phyloP scores from a whole-genome alignment of 192 early-diverging fungal genomes.

The Umbelopsis sp. region DNA sequence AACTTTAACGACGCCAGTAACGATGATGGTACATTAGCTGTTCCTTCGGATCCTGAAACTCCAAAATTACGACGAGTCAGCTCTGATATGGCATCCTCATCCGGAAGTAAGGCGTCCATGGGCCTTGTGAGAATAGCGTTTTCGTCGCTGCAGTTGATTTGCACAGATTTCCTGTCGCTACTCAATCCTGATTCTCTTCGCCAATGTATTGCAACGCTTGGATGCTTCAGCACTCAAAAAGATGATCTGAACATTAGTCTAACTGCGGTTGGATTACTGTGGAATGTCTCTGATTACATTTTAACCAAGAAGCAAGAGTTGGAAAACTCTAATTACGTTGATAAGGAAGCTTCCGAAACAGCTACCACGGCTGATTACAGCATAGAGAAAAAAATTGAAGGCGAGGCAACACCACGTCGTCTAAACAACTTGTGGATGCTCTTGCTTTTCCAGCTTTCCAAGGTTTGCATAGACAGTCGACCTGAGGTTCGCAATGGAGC shows the following conservation, averaged over 20 bases:
- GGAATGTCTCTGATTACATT: slow-evolving; percentile 91
- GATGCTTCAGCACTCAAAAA: slow-evolving; percentile 75
- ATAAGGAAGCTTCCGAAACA: neutral
- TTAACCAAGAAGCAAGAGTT: slow-evolving; percentile 64
- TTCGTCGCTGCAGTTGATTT: slow-evolving; percentile 91
- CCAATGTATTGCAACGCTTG: slow-evolving; percentile 80
- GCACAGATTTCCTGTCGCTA: slow-evolving; percentile 89
- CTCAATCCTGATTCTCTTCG: slow-evolving; percentile 74
- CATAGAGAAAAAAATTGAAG: slow-evolving; percentile 40
- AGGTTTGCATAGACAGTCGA: slow-evolving; percentile 80
- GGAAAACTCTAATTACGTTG: slow-evolving; percentile 28
- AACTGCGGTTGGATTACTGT: slow-evolving; percentile 88
- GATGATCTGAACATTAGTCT: slow-evolving; percentile 95
- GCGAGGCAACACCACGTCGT: slow-evolving; percentile 33
- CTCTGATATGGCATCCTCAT: neutral
- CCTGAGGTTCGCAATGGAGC: slow-evolving; percentile 94
- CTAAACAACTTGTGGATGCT: slow-evolving; percentile 85
- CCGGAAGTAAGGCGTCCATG: slow-evolving; percentile 13
- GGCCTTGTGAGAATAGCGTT: slow-evolving; percentile 81
- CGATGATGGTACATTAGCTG: neutral
- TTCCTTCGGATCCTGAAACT: neutral
- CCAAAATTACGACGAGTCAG: neutral
- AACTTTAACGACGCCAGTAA: neutral
- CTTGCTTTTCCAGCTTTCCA: slow-evolving; percentile 79
- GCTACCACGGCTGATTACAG: slow-evolving; percentile 31